Evolutionary conservation across 257 asterid genomes (phyloP).

Genomic region (Schizonepeta tenuifolia): DNA sequence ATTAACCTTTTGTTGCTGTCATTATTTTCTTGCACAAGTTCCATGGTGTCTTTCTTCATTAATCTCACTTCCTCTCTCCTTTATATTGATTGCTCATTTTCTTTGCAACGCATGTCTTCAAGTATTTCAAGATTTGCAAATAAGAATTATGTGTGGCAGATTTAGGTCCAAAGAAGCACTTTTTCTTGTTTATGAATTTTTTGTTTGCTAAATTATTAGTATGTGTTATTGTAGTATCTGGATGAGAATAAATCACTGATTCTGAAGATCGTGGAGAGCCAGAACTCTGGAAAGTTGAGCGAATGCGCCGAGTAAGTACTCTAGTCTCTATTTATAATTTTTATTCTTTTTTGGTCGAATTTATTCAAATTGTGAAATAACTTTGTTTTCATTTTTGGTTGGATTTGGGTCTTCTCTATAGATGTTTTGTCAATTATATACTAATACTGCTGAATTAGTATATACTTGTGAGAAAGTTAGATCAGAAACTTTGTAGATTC

Average conservation of each 20-base stretch:
- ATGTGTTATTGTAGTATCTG: constrained; percentile 60
- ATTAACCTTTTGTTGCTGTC: not conserved
- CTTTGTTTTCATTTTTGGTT: not conserved
- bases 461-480: not conserved
- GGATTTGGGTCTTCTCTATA: not conserved
- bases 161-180: not conserved
- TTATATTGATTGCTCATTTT: not conserved
- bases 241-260: constrained; percentile 97
- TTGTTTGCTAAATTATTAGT: not conserved
- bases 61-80: not conserved
- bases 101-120: not conserved
- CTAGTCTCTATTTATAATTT: not conserved
- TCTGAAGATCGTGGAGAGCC: constrained; percentile 97
- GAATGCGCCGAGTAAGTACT: constrained; percentile 96
- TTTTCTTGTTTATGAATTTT: not conserved
- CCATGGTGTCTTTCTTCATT: not conserved
- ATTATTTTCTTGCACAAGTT: not conserved
- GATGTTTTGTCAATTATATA: too few relatives aligned
- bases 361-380: not conserved
- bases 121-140: constrained; percentile 1
- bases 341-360: not conserved
- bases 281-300: constrained; percentile 84
- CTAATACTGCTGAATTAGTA: too few relatives aligned
- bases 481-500: too few relatives aligned
- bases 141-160: too few relatives aligned